Base-by-base conservation (phyloP, 495 filamentous ascomycete species). In the Penicillium coprophilum region DNA sequence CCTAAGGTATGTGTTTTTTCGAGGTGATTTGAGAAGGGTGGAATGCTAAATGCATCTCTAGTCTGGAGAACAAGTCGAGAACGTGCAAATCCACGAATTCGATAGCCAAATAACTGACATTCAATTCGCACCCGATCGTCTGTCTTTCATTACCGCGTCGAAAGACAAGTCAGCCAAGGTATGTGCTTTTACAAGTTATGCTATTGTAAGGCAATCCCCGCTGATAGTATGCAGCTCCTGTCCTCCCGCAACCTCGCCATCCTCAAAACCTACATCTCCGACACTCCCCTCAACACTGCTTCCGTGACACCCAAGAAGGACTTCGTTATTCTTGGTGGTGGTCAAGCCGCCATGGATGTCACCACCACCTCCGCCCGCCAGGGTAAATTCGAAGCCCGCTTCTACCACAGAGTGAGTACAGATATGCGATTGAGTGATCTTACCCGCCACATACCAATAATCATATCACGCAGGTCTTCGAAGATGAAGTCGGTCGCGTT, bases 261-360 rank as follows among this genome's bases (percentile, higher is more conserved):
- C 62, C 83, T 97, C 60, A 97, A 97, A 78, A 92, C 89, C 56
- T 98, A 93, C 78, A 65, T 80, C 58, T 77, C 91, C 77, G 94
- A 98, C 69, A 98, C 94, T n/a, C 92, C 94, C 13, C 85, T 98
- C 56, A 97, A 97, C 83, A 91, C 86, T 65, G 94, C 95, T 60
- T 84, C 86, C 53, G 92, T 98, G 56, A 96, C 92, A 32, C 85
- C 89, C 11, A 92, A 92, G 75, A 97, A 97, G 77, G 91, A 96
- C 65, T 98, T 89, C 66, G 91, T 97, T 41, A 94, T 98, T 67
- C 87, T 98, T 20, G 94, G 94, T 58, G 94, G 94, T 80, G 94
- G 94, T 56, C 94, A 98, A 76, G 94, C 93, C 54, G 94, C 94
- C 64, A 96, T 96, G 90, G 94, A 97, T 73, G 94, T 98, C 71